Conservation (phyloP, 805 yeast genomes). For the Diddensiella santjacobensis region DNA sequence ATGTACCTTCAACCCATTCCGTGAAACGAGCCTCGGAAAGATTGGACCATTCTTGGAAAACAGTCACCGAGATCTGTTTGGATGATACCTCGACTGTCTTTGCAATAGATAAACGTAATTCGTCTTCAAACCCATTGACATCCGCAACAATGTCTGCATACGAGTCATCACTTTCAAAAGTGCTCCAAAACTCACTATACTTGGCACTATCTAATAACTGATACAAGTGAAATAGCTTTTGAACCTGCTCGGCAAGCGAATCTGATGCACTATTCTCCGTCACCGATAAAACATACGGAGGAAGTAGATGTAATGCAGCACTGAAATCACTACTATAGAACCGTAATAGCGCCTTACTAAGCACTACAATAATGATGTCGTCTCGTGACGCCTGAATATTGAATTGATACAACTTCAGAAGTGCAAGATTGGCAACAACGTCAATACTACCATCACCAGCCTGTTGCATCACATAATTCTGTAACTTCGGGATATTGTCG, state of each 20-base stretch:
- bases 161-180: conserved; percentile 29
- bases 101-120: conserved; percentile 31
- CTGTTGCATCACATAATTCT: conserved; percentile 43
- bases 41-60: conserved; percentile 31
- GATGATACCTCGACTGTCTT: conserved; percentile 29
- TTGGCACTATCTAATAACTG: conserved; percentile 29
- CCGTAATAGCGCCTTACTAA: conserved; percentile 40
- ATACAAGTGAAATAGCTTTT: conserved; percentile 31
- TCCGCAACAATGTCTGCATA: conserved; percentile 35
- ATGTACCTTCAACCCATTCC: conserved; percentile 26
- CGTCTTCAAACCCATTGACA: conserved; percentile 33
- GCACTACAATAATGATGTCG: conserved; percentile 37
- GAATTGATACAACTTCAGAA: conserved; percentile 42
- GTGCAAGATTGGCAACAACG: conserved; percentile 44
- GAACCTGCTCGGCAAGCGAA: conserved; percentile 26
- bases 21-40: conserved; percentile 26
- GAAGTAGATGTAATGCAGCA: conserved; percentile 43
- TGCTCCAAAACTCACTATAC: conserved; percentile 34
- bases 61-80: conserved; percentile 26
- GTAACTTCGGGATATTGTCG: conserved; percentile 41
- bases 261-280: conserved; percentile 25
- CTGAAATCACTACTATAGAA: conserved; percentile 43
- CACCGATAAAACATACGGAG: conserved; percentile 36
- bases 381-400: conserved; percentile 38
- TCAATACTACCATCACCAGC: conserved; percentile 36